A percentile compares a stretch with the other conserved stretches of the same genome.
These are phyloP conservation scores for Sugiyamaella sp. DNA, from an alignment of 1,139 yeast genomes.

Conservation along the genomic window DNA sequence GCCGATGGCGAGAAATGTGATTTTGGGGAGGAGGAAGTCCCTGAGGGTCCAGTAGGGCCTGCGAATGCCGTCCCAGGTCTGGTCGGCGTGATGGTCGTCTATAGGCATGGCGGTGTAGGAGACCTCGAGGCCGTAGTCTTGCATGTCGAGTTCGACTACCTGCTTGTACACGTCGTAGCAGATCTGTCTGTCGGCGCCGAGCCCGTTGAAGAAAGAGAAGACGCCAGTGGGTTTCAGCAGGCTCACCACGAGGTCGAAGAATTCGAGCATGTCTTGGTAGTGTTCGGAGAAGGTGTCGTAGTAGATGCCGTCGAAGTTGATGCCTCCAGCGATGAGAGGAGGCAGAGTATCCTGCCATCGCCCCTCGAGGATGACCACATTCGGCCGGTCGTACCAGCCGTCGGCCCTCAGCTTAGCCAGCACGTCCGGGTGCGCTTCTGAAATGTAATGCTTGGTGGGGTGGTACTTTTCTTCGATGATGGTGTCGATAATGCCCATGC, in stretches of 20 bases:
- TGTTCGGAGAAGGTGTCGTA: conserved; percentile 95
- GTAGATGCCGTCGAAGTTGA: conserved; percentile 86
- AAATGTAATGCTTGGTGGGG: conserved; percentile 78
- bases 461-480: conserved; percentile 58
- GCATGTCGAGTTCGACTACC: conserved; percentile 78
- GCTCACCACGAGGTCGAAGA: conserved; percentile 82
- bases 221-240: conserved; percentile 68
- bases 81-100: conserved; percentile 31
- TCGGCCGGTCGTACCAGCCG: conserved; percentile 82
- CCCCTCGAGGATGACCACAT: conserved; percentile 78
- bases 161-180: conserved; percentile 87
- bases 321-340: conserved; percentile 62
- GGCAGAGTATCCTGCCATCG: conserved; percentile 89
- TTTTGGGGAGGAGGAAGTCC: conserved; percentile 36
- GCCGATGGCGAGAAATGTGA: conserved; percentile 27
- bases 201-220: conserved; percentile 89
- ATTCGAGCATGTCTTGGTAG: conserved; percentile 79
- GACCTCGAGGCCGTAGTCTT: conserved; percentile 73
- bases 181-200: conserved; percentile 92
- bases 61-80: conserved; percentile 72
- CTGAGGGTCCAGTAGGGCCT: conserved; percentile 64
- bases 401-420: conserved; percentile 63
- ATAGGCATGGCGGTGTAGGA: conserved; percentile 47
- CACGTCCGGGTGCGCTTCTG: conserved; percentile 96
- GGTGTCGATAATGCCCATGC: conserved; percentile 92